Percentiles rank a stretch among this genome's conserved stretches.
phyloP scores from a whole-genome alignment of 148 eudicot species.

The Polygonum maritimum region DNA sequence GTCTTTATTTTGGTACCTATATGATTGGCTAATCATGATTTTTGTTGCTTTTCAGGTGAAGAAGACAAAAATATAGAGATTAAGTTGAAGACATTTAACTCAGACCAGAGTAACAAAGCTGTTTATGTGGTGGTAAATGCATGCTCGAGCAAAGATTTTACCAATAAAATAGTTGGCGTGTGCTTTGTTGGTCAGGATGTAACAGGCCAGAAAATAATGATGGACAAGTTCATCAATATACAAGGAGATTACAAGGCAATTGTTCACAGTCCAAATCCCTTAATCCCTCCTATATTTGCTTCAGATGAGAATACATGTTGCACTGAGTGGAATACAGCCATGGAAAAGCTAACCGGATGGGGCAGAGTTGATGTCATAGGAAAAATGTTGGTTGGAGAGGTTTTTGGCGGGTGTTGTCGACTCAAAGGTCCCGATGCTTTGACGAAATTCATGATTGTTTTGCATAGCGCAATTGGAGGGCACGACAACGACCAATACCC shows the following conservation, averaged over 20 bases:
- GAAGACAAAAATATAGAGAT: slow-evolving; percentile 90
- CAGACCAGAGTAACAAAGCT: slow-evolving; percentile 37
- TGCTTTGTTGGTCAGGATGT: slow-evolving; percentile 96
- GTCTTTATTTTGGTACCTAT: neutral
- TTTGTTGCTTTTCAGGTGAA: slow-evolving; percentile 53
- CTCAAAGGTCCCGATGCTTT: slow-evolving; percentile 76
- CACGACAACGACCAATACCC: slow-evolving; percentile 62
- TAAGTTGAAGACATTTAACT: slow-evolving; percentile 58
- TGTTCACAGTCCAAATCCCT: slow-evolving; percentile 78
- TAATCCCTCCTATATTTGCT: slow-evolving; percentile 93
- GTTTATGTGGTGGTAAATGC: slow-evolving; percentile 81
- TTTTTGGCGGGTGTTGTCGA: slow-evolving; percentile 67
- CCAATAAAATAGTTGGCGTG: slow-evolving; percentile 60
- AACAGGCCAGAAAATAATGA: slow-evolving; percentile 67
- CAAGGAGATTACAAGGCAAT: slow-evolving; percentile 92
- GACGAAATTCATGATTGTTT: slow-evolving; percentile 81
- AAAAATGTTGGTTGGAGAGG: slow-evolving; percentile 71
- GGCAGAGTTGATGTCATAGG: slow-evolving; percentile 52
- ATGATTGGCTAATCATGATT: neutral
- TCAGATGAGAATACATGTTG: slow-evolving; percentile 81
- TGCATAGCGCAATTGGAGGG: slow-evolving; percentile 85
- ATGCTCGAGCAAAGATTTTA: slow-evolving; percentile 81
- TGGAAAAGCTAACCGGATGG: slow-evolving; percentile 95
- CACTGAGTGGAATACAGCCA: slow-evolving; percentile 91
- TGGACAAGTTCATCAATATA: slow-evolving; percentile 81